Evolutionary conservation across 2,329 filamentous ascomycete genomes (phyloP).

Genomic region (Simplicillium sp.): DNA sequence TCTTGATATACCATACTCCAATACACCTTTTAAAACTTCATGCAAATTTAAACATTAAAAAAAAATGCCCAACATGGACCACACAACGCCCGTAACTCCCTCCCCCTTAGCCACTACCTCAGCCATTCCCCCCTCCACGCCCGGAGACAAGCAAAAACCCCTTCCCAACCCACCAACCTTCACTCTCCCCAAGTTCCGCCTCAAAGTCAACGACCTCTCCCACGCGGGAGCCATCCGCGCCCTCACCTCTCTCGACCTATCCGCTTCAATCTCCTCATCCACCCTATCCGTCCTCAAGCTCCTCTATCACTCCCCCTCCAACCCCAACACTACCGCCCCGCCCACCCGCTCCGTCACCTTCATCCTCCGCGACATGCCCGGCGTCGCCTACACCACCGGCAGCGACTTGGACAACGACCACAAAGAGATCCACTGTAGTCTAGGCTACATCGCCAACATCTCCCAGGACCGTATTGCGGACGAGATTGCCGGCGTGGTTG

Average conservation of each 20-base stretch:
- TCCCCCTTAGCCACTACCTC: background rate
- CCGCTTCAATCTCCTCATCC: slow-evolving; percentile 50
- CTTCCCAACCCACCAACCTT: slow-evolving; percentile 16
- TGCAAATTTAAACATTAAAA: too few relatives aligned
- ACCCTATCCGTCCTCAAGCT: slow-evolving; percentile 59
- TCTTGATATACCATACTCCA: too few relatives aligned
- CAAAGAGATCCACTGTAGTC: slow-evolving; percentile 86
- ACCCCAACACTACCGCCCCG: slow-evolving; percentile 32
- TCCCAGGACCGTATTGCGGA: slow-evolving; percentile 29
- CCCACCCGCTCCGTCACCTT: slow-evolving; percentile 81
- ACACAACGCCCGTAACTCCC: background rate
- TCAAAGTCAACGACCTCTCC: slow-evolving; percentile 48
- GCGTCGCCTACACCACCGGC: slow-evolving; percentile 84
- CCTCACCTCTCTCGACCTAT: slow-evolving; percentile 54
- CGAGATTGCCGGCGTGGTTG: slow-evolving; percentile 76
- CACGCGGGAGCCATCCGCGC: slow-evolving; percentile 58
- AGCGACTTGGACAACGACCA: slow-evolving; percentile 71
- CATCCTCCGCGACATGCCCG: slow-evolving; percentile 67
- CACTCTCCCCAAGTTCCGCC: slow-evolving; percentile 44
- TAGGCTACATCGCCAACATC: slow-evolving; percentile 58
- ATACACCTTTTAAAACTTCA: too few relatives aligned
- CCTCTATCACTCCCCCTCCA: slow-evolving; percentile 52
- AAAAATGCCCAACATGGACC: background rate
- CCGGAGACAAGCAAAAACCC: background rate
- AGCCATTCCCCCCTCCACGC: background rate